Base-by-base conservation (phyloP, 2,329 filamentous ascomycete species). In the Penicillium hesseltinei region DNA sequence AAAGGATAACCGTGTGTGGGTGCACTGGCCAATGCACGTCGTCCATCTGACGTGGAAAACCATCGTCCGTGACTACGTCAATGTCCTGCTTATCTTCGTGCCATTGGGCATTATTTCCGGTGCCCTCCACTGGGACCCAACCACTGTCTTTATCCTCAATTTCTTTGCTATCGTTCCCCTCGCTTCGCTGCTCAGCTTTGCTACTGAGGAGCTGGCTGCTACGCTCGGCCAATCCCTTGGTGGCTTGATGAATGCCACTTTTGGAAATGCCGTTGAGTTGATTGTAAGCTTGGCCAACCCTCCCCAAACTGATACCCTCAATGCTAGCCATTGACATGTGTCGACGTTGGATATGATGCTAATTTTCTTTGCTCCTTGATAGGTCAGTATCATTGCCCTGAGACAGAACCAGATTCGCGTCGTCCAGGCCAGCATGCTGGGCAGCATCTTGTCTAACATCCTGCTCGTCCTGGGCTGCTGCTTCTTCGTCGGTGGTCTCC, bases 401-500 rank as follows among this genome's bases (percentile, higher is more conserved):
- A 85, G 81, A 64, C 86, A 94, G 66, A 86, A 87, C 62, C 89
- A 97, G 77, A 95, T 97, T 71, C 88, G 93, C 68, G 92, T 97
- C 63, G 93, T 97, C n/a, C 94, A 97, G 78, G 89, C 93, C 21
- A 96, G 91, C 62, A 97, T 97, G 92, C 86, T 97, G 35, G 93
- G 94, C 47, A 95, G 90, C 69, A 96, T 97, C 66, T 81, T 97
- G 39, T 97, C 93, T 63, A 97, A 97, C 75, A 88, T 97, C 63
- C 83, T 97, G 8, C 85, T 97, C 23, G 93, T 92, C 46, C 83
- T 92, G 71, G 88, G 89, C 66, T 90, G 90, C 81, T 91, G 88
- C 75, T 91, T 91, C 78, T 80, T 92, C 63, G 83, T 89, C 54
- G 90, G 90, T 54, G 90, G 90, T 33, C 77, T 91, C 58, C 80